Evolutionary conservation across 208 protist species (phyloP).

Genomic region (Angomonas ambiguus): DNA sequence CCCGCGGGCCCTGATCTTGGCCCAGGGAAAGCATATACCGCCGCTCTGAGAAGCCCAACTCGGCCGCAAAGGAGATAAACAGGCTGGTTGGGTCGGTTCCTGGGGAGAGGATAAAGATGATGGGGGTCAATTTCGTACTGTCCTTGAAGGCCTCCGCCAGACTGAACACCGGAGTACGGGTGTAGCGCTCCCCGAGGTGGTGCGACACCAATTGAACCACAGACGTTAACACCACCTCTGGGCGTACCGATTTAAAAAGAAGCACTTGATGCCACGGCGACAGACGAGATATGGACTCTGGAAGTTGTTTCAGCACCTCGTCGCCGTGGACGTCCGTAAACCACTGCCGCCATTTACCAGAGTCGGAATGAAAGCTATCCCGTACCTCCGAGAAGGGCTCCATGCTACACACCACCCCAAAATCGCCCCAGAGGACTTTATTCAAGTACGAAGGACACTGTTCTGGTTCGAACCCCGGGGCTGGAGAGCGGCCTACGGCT

Average conservation of each 20-base stretch:
- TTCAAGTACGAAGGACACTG: conserved; percentile 81
- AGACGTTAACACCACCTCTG: conserved; percentile 81
- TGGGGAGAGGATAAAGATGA: conserved; percentile 93
- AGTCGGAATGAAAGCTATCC: conserved; percentile 59
- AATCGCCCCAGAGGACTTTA: conserved; percentile 88
- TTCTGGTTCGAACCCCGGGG: conserved; percentile 16
- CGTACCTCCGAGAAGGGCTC: conserved; percentile 77
- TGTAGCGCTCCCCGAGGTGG: conserved; percentile 81
- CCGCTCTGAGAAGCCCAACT: conserved; percentile 77
- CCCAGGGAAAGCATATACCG: conserved; percentile 92
- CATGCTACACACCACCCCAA: conserved; percentile 81
- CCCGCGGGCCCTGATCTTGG: conserved; percentile 91
- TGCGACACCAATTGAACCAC: conserved; percentile 51
- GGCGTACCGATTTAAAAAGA: conserved; percentile 73
- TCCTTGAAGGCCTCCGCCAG: conserved; percentile 86
- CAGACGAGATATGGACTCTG: conserved; percentile 29
- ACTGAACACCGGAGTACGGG: conserved; percentile 73
- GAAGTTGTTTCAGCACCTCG: conserved; percentile 39
- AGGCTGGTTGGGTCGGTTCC: conserved; percentile 91
- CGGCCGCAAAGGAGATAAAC: conserved; percentile 89
- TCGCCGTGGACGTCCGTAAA: conserved; percentile 81
- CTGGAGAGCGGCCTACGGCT: conserved; percentile 38
- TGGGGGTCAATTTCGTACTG: conserved; percentile 80
- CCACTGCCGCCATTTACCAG: conserved; percentile 70
- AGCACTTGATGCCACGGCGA: conserved; percentile 83